Percentiles rank a stretch among this genome's conserved stretches.
phyloP scores from a whole-genome alignment of 441 rosid genomes.

The Adansonia gregorii region DNA sequence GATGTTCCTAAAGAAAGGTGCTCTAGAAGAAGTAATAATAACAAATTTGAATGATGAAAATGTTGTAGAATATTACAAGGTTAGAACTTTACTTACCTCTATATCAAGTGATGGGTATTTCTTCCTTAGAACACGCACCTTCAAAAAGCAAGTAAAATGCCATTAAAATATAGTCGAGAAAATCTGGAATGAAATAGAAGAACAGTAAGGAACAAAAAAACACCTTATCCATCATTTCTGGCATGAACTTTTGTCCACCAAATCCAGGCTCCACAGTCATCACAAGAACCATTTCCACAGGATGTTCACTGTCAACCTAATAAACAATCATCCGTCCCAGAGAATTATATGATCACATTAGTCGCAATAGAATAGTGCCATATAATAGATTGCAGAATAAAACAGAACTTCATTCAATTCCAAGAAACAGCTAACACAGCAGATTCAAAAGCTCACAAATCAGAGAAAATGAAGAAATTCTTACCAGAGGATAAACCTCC shows the following conservation, averaged over 20 bases:
- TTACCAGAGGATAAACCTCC: constrained; percentile 84
- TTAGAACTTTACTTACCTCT: constrained; percentile 49
- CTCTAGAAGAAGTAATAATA: not conserved
- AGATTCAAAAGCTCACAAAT: not conserved
- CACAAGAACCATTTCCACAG: constrained; percentile 93
- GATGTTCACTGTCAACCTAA: constrained; percentile 69
- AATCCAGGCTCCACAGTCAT: constrained; percentile 97
- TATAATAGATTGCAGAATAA: not conserved
- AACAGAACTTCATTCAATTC: not conserved
- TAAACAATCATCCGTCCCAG: not conserved
- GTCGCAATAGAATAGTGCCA: not conserved
- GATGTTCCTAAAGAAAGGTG: not conserved
- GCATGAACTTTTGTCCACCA: constrained; percentile 97
- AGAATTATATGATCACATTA: not conserved
- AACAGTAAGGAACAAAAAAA: not conserved
- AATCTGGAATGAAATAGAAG: not conserved
- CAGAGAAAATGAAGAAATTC: constrained; percentile 12
- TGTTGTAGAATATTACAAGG: constrained; percentile 14
- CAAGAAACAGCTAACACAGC: not conserved
- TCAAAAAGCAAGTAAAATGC: constrained; percentile 15
- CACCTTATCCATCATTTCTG: constrained; percentile 83
- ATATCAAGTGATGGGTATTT: constrained; percentile 86
- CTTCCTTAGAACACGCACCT: constrained; percentile 69
- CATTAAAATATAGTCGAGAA: not conserved
- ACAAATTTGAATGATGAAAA: not conserved